Conservation (phyloP, 2,329 filamentous ascomycete species). For the Verruconis gallopava region DNA sequence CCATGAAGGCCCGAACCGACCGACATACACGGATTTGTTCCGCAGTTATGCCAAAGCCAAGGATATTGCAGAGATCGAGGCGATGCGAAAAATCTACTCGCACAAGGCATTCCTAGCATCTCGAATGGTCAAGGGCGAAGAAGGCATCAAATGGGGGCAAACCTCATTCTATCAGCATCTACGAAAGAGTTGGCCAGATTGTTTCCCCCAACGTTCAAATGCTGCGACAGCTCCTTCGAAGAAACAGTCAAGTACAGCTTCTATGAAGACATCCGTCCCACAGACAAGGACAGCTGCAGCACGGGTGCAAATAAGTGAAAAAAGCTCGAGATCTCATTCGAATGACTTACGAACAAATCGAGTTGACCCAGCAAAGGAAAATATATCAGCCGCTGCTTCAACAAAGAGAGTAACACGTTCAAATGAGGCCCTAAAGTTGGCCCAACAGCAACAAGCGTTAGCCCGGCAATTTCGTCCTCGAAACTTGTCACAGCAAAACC, state of each 20-base stretch:
- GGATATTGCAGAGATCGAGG: conserved; percentile 18
- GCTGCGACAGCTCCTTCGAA: not conserved
- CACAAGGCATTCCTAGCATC: conserved; percentile 32
- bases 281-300: not conserved
- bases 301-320: not conserved
- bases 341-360: conserved; percentile 1
- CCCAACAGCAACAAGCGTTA: not conserved
- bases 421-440: not conserved
- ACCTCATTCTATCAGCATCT: conserved; percentile 31
- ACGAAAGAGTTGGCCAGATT: conserved; percentile 24
- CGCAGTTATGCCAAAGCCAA: conserved; percentile 24
- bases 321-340: not conserved
- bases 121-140: conserved; percentile 31
- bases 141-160: conserved; percentile 30
- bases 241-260: not conserved
- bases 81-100: conserved; percentile 20
- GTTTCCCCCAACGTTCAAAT: not conserved
- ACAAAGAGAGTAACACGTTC: not conserved
- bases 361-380: not conserved
- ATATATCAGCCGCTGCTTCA: not conserved
- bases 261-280: not conserved
- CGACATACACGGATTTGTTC: not conserved
- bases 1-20: conserved; percentile 25
- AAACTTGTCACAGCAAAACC: not conserved
- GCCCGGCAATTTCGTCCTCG: not conserved